phyloP scores from a whole-genome alignment of 108 stramenopile species.

The Fragilariopsis cylindrus region DNA sequence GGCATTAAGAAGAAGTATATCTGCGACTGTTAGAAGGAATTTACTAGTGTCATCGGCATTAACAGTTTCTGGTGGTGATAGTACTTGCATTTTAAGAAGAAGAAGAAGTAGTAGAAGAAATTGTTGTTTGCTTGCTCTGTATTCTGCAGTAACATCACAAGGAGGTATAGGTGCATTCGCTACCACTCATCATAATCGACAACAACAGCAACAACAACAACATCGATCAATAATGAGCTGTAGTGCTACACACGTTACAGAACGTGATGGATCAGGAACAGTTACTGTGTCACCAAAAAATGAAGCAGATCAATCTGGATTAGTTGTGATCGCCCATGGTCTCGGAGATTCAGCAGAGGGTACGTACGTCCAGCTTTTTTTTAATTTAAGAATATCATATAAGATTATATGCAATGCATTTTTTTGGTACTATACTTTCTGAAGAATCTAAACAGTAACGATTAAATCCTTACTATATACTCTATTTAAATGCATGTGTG shows the following conservation, averaged over 20 bases:
- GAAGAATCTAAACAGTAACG: too few relatives aligned
- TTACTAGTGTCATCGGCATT: not conserved
- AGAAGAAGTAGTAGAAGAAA: not conserved
- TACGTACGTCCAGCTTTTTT: conserved; percentile 28
- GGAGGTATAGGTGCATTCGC: not conserved
- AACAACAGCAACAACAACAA: conserved; percentile 4
- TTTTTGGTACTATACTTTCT: too few relatives aligned
- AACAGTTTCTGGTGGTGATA: not conserved
- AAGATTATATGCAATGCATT: conserved; percentile 2
- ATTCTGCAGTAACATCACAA: not conserved
- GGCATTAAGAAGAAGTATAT: not conserved
- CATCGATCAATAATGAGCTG: conserved; percentile 6
- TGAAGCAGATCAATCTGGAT: conserved; percentile 67
- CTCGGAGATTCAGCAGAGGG: conserved; percentile 90
- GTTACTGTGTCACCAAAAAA: conserved; percentile 70
- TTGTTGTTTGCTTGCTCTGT: not conserved
- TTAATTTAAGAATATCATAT: conserved; percentile 4
- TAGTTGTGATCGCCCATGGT: conserved; percentile 91
- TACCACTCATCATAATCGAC: not conserved
- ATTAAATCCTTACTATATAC: too few relatives aligned
- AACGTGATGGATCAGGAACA: conserved; percentile 61
- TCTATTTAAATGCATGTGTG: too few relatives aligned
- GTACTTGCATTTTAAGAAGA: not conserved
- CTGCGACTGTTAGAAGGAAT: not conserved
- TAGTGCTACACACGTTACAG: conserved; percentile 37